Evolutionary conservation across 139 green algal genomes (phyloP).

Genomic region (Tetraselmis chui): DNA sequence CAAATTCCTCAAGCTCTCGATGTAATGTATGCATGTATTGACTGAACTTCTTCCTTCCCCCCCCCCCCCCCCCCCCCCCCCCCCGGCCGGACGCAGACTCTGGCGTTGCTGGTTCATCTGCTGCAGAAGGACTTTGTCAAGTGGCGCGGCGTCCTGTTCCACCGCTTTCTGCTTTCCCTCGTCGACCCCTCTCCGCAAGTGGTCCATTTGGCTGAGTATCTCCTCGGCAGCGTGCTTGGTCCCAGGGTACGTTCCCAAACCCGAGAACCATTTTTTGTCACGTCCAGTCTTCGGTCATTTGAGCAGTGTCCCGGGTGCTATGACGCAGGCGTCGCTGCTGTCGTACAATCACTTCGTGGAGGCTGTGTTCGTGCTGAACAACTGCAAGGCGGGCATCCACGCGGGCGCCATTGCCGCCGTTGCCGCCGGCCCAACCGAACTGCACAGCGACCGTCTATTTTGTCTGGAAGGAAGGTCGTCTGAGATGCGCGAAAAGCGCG

Average conservation of each 20-base stretch:
- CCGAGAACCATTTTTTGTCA: too few species aligned
- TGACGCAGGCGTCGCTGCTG: constrained; percentile 70
- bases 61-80: too few species aligned
- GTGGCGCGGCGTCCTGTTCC: constrained; percentile 78
- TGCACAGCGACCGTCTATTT: constrained; percentile 3
- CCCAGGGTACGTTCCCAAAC: not conserved
- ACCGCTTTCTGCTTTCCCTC: constrained; percentile 68
- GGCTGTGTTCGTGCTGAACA: constrained; percentile 79
- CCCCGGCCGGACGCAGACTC: constrained; percentile 59
- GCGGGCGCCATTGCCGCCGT: constrained; percentile 15
- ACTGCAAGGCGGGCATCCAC: constrained; percentile 39
- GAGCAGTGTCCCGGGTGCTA: too few species aligned
- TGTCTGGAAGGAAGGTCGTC: constrained; percentile 28
- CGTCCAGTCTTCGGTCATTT: too few species aligned
- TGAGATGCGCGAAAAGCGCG: constrained; percentile 22
- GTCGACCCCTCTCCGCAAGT: constrained; percentile 59
- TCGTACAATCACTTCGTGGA: constrained; percentile 92
- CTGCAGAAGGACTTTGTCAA: constrained; percentile 87
- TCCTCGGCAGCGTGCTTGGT: constrained; percentile 20
- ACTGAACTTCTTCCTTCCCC: too few species aligned
- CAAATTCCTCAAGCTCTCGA: too few species aligned
- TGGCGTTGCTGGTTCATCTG: constrained; percentile 70
- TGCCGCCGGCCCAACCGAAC: constrained; percentile 4
- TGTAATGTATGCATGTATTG: too few species aligned
- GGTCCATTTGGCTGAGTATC: constrained; percentile 41